These are phyloP conservation scores for Chalciporus pseudorubinellus DNA, from an alignment of 768 basidiomycete species.

Conservation along the genomic window DNA sequence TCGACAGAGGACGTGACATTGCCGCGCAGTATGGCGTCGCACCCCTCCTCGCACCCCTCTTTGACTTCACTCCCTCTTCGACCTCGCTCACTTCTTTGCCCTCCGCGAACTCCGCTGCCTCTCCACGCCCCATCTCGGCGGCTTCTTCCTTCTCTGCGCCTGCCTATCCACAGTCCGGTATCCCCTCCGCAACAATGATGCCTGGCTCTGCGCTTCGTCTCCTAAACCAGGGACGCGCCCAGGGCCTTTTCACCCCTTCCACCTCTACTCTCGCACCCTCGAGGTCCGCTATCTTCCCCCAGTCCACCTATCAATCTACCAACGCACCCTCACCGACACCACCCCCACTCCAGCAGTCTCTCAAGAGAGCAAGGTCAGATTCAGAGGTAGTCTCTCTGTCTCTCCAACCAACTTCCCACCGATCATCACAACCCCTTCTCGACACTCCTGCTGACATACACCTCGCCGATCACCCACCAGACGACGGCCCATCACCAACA, in stretches of 20 bases:
- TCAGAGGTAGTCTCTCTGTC: conserved; percentile 45
- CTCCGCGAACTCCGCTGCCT: conserved; percentile 42
- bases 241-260: conserved; percentile 83
- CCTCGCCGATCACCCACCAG: conserved; percentile 47
- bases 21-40: conserved; percentile 91
- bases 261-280: conserved; percentile 56
- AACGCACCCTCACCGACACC: conserved; percentile 55
- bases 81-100: conserved; percentile 70
- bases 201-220: conserved; percentile 83
- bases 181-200: conserved; percentile 83
- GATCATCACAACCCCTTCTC: conserved; percentile 27
- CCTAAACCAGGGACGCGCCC: conserved; percentile 81
- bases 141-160: conserved; percentile 63
- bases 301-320: conserved; percentile 45
- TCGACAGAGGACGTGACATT: conserved; percentile 90
- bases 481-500: conserved; percentile 65
- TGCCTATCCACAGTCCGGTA: conserved; percentile 50
- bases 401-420: conserved; percentile 4
- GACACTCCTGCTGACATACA: conserved; percentile 44
- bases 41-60: conserved; percentile 81
- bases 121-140: conserved; percentile 65
- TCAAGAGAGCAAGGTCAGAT: conserved; percentile 67
- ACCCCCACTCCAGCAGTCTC: conserved; percentile 43
- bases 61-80: conserved; percentile 86
- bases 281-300: conserved; percentile 52